Conservation (phyloP, 1,139 yeast species). For the Candida anutae region DNA sequence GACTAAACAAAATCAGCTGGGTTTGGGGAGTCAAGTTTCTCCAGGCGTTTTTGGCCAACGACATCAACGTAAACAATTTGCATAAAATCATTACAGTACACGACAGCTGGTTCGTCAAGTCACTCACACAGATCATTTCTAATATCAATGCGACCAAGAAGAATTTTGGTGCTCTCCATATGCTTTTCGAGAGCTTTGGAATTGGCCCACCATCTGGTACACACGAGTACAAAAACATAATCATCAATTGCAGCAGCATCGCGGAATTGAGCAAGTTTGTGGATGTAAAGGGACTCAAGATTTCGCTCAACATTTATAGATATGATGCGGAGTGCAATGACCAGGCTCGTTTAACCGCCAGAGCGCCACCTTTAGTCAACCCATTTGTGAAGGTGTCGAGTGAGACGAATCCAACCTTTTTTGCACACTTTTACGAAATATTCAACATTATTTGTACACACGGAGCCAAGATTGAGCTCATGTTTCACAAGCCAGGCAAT, state of each 20-base stretch:
- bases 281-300: conserved; percentile 70
- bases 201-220: conserved; percentile 7
- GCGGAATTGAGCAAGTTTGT: conserved; percentile 55
- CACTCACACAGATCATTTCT: conserved; percentile 65
- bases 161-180: conserved; percentile 18
- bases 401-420: conserved; percentile 22
- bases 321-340: conserved; percentile 31
- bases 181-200: conserved; percentile 8
- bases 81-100: conserved; percentile 73
- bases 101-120: conserved; percentile 84
- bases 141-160: conserved; percentile 36
- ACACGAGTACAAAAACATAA: conserved; percentile 15
- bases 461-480: conserved; percentile 36
- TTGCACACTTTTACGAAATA: conserved; percentile 41
- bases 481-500: conserved; percentile 56
- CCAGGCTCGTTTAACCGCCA: conserved; percentile 14
- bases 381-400: conserved; percentile 15
- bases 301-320: conserved; percentile 66
- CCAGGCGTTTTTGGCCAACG: conserved; percentile 54
- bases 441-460: conserved; percentile 40
- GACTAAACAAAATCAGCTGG: conserved; percentile 64
- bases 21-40: conserved; percentile 74
- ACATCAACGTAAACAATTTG: conserved; percentile 35
- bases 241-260: conserved; percentile 48
- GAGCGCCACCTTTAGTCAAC: conserved; percentile 16